Conservation (phyloP, 1,284 basidiomycete genomes). For the Ceratobasidium sp. region DNA sequence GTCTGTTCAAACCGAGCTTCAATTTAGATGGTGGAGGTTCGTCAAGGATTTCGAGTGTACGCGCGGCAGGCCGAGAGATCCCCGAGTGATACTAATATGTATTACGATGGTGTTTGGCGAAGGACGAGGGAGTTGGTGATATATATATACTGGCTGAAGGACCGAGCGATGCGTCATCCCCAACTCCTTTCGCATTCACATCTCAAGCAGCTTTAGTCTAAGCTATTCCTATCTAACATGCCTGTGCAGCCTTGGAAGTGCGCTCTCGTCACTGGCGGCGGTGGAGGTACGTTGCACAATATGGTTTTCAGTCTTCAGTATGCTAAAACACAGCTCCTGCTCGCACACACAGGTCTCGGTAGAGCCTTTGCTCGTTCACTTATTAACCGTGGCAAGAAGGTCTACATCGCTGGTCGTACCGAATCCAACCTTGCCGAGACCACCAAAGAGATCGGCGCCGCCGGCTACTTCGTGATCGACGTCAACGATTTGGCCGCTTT, state of each 20-base stretch:
- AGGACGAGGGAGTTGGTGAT: not conserved
- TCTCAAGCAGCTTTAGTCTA: no score
- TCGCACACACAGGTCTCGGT: constrained; percentile 41
- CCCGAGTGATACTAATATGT: not conserved
- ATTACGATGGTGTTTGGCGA: not conserved
- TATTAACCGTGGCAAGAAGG: constrained; percentile 53
- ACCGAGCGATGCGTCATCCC: not conserved
- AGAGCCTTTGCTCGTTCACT: constrained; percentile 54
- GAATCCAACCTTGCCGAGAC: constrained; percentile 52
- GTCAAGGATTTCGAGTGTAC: not conserved
- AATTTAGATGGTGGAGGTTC: not conserved
- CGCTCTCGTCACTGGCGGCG: constrained; percentile 16
- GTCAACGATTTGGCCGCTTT: constrained; percentile 52
- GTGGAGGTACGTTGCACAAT: constrained; percentile 4
- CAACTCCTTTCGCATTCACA: not conserved
- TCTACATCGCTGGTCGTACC: constrained; percentile 54
- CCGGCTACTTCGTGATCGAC: constrained; percentile 55
- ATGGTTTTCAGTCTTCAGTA: not conserved
- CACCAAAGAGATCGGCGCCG: constrained; percentile 50
- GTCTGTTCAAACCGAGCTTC: not conserved
- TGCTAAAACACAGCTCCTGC: not conserved
- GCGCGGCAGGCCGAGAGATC: no score
- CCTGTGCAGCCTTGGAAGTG: constrained; percentile 19
- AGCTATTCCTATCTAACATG: no score
- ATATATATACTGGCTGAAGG: not conserved